phyloP scores from a whole-genome alignment of 768 basidiomycete species.

The Clathrus columnatus region DNA sequence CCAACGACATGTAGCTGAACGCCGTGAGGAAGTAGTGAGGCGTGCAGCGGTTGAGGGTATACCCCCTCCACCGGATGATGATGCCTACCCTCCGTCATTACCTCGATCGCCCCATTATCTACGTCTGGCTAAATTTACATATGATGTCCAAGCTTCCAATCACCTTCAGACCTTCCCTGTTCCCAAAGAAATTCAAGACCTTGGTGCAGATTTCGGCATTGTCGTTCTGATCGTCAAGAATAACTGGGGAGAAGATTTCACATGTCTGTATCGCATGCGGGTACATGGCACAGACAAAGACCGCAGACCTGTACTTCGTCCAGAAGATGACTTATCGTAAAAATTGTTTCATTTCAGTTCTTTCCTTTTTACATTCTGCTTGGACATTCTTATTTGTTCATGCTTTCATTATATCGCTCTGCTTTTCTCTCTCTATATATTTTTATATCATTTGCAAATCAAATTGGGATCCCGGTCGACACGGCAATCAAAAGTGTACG shows the following conservation, averaged over 20 bases:
- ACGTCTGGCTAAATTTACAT: conserved; percentile 38
- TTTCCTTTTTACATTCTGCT: neutral
- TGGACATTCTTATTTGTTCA: neutral
- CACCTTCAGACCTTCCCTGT: conserved; percentile 80
- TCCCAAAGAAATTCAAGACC: conserved; percentile 50
- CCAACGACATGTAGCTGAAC: conserved; percentile 29
- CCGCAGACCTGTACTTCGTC: conserved; percentile 2
- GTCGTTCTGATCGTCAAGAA: conserved; percentile 71
- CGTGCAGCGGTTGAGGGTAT: conserved; percentile 6
- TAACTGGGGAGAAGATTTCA: conserved; percentile 86
- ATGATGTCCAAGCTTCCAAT: conserved; percentile 38
- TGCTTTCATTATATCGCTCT: neutral
- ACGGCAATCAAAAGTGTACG: neutral
- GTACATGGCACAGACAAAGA: conserved; percentile 47
- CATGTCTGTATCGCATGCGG: conserved; percentile 82
- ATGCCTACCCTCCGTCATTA: conserved; percentile 22
- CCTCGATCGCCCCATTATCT: conserved; percentile 25
- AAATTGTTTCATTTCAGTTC: neutral
- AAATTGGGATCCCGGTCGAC: neutral
- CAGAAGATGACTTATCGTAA: conserved; percentile 4
- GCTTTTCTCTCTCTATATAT: neutral
- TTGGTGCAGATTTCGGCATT: conserved; percentile 77
- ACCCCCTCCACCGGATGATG: conserved; percentile 21
- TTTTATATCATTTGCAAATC: neutral
- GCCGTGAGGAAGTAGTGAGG: neutral